Evolutionary conservation across 2,329 filamentous ascomycete genomes (phyloP).

Genomic region (Botrytis fabae): DNA sequence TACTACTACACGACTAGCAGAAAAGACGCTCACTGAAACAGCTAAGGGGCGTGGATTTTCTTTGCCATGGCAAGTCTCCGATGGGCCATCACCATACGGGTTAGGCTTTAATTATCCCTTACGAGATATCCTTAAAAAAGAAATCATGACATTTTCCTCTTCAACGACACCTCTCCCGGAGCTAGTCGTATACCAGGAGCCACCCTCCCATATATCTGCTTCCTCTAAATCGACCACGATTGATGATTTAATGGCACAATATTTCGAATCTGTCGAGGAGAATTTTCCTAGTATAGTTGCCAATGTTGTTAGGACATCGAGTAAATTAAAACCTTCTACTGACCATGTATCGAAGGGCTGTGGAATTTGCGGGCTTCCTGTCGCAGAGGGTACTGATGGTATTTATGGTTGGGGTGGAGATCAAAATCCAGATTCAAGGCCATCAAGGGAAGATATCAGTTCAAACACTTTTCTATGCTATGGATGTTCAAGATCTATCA

Average conservation of each 20-base stretch:
- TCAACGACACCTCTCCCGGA: constrained; percentile 53
- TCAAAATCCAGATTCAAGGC: constrained; percentile 45
- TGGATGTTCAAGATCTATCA: constrained; percentile 68
- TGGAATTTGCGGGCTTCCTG: constrained; percentile 66
- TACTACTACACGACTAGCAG: constrained; percentile 84
- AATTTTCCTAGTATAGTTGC: constrained; percentile 89
- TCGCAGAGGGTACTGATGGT: constrained; percentile 63
- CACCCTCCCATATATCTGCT: constrained; percentile 38
- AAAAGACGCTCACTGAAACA: constrained; percentile 80
- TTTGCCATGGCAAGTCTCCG: constrained; percentile 77
- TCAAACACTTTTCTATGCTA: constrained; percentile 59
- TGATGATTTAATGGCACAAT: constrained; percentile 84
- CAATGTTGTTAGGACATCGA: constrained; percentile 91
- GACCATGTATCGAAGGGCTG: constrained; percentile 49
- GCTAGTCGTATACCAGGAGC: constrained; percentile 47
- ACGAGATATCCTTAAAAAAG: constrained; percentile 80
- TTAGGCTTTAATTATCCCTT: constrained; percentile 70
- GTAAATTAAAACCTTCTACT: constrained; percentile 64
- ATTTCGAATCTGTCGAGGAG: constrained; percentile 82
- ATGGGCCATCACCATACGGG: constrained; percentile 53
- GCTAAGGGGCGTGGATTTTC: constrained; percentile 87
- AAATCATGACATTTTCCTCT: constrained; percentile 67
- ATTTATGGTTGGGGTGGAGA: constrained; percentile 60
- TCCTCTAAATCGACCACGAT: constrained; percentile 73
- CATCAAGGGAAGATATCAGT: constrained; percentile 37